Percentiles rank a stretch among this genome's conserved stretches.
These are phyloP conservation scores for Gossypium longicalyx DNA, from an alignment of 345 rosid genomes.

Conservation along the genomic window DNA sequence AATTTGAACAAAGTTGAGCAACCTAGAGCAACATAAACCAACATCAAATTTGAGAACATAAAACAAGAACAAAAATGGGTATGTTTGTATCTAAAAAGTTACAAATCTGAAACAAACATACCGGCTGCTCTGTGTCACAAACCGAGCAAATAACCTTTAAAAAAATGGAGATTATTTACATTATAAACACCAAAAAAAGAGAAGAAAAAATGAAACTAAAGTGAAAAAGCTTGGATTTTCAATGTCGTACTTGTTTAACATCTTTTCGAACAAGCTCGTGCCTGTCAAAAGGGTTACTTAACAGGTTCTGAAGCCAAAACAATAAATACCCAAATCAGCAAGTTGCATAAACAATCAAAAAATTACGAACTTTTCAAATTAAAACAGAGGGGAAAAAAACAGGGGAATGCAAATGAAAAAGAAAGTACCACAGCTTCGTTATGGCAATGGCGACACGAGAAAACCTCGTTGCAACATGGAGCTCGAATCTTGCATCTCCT, in stretches of 20 bases:
- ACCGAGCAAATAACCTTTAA: slow-evolving; percentile 79
- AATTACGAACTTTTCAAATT: neutral
- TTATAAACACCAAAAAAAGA: neutral
- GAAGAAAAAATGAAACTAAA: neutral
- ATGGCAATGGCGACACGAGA: slow-evolving; percentile 91
- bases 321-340: slow-evolving; percentile 17
- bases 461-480: slow-evolving; percentile 94
- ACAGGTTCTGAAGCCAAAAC: slow-evolving; percentile 43
- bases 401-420: neutral
- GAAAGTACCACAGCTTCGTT: slow-evolving; percentile 65
- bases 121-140: slow-evolving; percentile 97
- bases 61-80: neutral
- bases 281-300: slow-evolving; percentile 54
- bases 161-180: neutral
- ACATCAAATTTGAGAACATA: neutral
- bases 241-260: slow-evolving; percentile 60
- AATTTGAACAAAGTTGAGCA: slow-evolving; percentile 76
- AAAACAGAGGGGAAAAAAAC: neutral
- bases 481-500: slow-evolving; percentile 92
- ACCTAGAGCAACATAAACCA: slow-evolving; percentile 35
- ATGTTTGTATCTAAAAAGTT: neutral
- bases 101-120: slow-evolving; percentile 33
- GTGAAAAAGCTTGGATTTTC: neutral
- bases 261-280: slow-evolving; percentile 83
- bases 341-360: neutral